phyloP scores from a whole-genome alignment of 441 rosid species.

The Pelargonium cotyledonis region DNA sequence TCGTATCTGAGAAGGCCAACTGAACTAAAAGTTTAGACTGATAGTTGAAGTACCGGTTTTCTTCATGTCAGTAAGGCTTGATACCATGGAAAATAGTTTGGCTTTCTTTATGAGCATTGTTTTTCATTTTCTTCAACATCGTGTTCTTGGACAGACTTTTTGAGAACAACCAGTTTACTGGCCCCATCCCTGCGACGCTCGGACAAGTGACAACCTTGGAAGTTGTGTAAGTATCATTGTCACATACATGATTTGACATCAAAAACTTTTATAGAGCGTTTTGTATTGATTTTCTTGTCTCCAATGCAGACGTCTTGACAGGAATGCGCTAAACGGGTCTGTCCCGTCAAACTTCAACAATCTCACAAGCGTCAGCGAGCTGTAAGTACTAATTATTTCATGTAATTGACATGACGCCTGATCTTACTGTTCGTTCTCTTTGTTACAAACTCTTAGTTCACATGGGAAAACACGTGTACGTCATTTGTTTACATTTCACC shows the following conservation, averaged over 20 bases:
- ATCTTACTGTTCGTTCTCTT: too few relatives aligned
- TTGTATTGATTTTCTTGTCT: slow-evolving; percentile 6
- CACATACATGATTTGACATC: slow-evolving; percentile 1
- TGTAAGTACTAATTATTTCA: slow-evolving; percentile 42
- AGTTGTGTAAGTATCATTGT: slow-evolving; percentile 55
- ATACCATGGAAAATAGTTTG: too few relatives aligned
- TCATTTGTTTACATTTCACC: background rate
- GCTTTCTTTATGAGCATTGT: too few relatives aligned
- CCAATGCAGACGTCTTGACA: slow-evolving; percentile 56
- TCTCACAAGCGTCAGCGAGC: slow-evolving; percentile 38
- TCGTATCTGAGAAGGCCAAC: too few relatives aligned
- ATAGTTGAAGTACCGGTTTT: too few relatives aligned
- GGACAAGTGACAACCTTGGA: slow-evolving; percentile 47
- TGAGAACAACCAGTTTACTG: slow-evolving; percentile 49
- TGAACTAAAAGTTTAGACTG: too few relatives aligned
- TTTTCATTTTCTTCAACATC: background rate
- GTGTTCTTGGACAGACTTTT: slow-evolving; percentile 43
- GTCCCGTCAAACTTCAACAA: slow-evolving; percentile 50
- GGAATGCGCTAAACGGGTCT: slow-evolving; percentile 42
- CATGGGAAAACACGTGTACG: too few relatives aligned
- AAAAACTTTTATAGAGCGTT: background rate
- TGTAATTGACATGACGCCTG: too few relatives aligned
- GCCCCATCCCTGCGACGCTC: slow-evolving; percentile 52
- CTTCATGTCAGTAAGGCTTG: too few relatives aligned
- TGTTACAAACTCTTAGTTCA: too few relatives aligned